Evolutionary conservation across 1,139 yeast species (phyloP).

Genomic region (Pichia cactophila): DNA sequence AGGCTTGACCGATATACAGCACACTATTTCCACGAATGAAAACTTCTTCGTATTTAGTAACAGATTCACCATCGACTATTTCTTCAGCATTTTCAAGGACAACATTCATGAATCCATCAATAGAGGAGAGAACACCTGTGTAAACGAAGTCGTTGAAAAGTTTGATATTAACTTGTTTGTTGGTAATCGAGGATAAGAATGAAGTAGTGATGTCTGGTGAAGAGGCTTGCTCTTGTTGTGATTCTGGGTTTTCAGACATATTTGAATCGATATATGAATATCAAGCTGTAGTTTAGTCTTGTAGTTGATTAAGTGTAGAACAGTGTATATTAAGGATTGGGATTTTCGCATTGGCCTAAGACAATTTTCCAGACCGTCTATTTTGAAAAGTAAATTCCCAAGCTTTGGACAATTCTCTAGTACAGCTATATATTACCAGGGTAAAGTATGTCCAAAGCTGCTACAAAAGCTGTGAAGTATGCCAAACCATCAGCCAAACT

Average conservation of each 20-base stretch:
- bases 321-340: too few relatives aligned
- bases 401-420: too few relatives aligned
- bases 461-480: slow-evolving; percentile 8
- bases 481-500: slow-evolving; percentile 21
- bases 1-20: slow-evolving; percentile 25
- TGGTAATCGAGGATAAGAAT: slow-evolving; percentile 72
- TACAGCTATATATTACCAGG: too few relatives aligned
- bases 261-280: too few relatives aligned
- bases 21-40: slow-evolving; percentile 94
- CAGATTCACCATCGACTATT: slow-evolving; percentile 46
- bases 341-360: too few relatives aligned
- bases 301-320: too few relatives aligned
- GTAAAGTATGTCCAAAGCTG: background rate
- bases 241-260: background rate
- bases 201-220: slow-evolving; percentile 36
- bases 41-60: slow-evolving; percentile 62
- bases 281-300: too few relatives aligned
- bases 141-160: slow-evolving; percentile 84
- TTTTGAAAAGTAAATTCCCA: too few relatives aligned
- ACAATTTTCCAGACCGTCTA: too few relatives aligned
- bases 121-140: slow-evolving; percentile 66
- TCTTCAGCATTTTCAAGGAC: slow-evolving; percentile 77
- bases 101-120: slow-evolving; percentile 96
- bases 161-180: slow-evolving; percentile 74
- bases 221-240: background rate